A percentile compares a stretch with the other conserved stretches of the same genome.
These are phyloP conservation scores for Chaetomiaceae sp. DNA, from an alignment of 2,329 filamentous ascomycete genomes.

Conservation along the genomic window DNA sequence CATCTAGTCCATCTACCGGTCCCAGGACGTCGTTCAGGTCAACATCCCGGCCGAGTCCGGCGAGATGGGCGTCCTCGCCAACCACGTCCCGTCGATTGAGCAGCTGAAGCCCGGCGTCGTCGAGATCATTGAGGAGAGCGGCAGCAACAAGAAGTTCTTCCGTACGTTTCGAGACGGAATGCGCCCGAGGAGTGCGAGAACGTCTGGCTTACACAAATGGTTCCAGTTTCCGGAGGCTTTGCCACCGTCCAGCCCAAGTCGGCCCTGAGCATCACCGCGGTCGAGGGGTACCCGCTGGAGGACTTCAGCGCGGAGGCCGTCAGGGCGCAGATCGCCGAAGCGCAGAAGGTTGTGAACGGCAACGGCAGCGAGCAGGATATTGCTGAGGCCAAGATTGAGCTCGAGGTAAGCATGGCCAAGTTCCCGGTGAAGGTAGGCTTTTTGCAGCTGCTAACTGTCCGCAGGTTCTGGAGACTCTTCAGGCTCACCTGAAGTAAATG, in stretches of 20 bases:
- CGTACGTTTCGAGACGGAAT: constrained; percentile 53
- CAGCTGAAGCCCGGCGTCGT: constrained; percentile 95
- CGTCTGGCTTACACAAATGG: constrained; percentile 13
- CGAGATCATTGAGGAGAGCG: constrained; percentile 90
- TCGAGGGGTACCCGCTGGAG: constrained; percentile 90
- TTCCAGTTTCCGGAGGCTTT: constrained; percentile 86
- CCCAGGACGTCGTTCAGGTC: constrained; percentile 77
- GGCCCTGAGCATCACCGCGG: constrained; percentile 92
- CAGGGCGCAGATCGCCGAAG: constrained; percentile 83
- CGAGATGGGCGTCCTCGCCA: constrained; percentile 98
- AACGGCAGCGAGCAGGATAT: constrained; percentile 93
- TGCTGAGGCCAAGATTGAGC: constrained; percentile 97
- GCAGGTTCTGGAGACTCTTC: constrained; percentile 76
- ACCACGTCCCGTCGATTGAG: constrained; percentile 98
- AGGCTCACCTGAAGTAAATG: constrained; percentile 72
- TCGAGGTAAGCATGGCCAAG: constrained; percentile 64
- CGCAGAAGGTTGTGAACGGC: constrained; percentile 88
- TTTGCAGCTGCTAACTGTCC: constrained; percentile 32
- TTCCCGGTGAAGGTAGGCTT: neutral
- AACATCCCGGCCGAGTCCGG: constrained; percentile 97
- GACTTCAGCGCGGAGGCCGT: constrained; percentile 93
- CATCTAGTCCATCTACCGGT: constrained; percentile 63
- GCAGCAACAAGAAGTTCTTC: constrained; percentile 94
- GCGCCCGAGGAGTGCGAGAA: neutral
- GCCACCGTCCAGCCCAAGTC: constrained; percentile 95